Evolutionary conservation across 2,329 filamentous ascomycete species (phyloP).

Genomic region (Fusarium sp.): DNA sequence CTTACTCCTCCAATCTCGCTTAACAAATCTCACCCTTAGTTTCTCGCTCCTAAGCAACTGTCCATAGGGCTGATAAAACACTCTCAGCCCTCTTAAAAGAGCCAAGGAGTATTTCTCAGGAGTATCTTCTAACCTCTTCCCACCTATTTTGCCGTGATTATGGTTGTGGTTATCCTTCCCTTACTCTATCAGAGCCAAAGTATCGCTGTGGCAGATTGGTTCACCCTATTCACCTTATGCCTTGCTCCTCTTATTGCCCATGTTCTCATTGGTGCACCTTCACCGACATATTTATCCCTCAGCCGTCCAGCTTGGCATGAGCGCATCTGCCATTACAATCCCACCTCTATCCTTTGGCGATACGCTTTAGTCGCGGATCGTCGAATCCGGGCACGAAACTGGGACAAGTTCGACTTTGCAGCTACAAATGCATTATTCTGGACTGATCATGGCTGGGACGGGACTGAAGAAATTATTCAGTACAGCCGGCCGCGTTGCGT

Average conservation of each 20-base stretch:
- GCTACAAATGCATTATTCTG: constrained; percentile 25
- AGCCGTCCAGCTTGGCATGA: constrained; percentile 29
- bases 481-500: constrained; percentile 1
- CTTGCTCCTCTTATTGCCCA: constrained; percentile 31
- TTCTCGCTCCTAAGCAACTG: too few species aligned
- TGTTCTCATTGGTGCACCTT: constrained; percentile 19
- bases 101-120: too few species aligned
- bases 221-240: constrained; percentile 19
- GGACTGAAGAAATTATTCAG: constrained; percentile 15
- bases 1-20: too few species aligned
- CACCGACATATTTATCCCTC: neutral
- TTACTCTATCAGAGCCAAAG: constrained; percentile 20
- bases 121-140: too few species aligned
- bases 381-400: constrained; percentile 7
- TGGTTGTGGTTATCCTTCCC: neutral
- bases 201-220: constrained; percentile 12
- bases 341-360: constrained; percentile 31
- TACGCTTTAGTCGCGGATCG: constrained; percentile 20
- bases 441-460: constrained; percentile 30
- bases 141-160: neutral
- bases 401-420: constrained; percentile 16
- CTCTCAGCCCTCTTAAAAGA: too few species aligned
- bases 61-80: too few species aligned
- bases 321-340: constrained; percentile 27
- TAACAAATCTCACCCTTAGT: too few species aligned